phyloP scores from a whole-genome alignment of 1,139 yeast genomes.

The Geotrichum candidum region DNA sequence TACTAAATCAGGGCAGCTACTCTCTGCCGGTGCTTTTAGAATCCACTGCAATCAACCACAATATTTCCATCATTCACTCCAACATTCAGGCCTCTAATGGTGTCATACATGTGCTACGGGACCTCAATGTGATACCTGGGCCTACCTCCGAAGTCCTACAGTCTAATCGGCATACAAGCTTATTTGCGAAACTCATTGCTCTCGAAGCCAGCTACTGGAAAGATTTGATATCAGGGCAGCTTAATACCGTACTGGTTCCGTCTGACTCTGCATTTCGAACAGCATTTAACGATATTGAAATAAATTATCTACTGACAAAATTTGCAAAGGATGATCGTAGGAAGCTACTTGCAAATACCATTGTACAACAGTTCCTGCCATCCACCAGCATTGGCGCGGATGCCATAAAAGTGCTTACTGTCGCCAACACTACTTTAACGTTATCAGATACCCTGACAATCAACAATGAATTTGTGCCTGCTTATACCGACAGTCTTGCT shows the following conservation, averaged over 20 bases:
- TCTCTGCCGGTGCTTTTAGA: background rate
- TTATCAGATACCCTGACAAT: conserved; percentile 22
- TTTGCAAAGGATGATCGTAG: conserved; percentile 38
- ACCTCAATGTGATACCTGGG: conserved; percentile 43
- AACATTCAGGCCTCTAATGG: conserved; percentile 67
- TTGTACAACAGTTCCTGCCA: conserved; percentile 26
- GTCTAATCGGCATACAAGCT: conserved; percentile 21
- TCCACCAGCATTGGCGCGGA: conserved; percentile 31
- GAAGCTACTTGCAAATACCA: conserved; percentile 35
- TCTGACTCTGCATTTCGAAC: conserved; percentile 36
- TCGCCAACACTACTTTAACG: conserved; percentile 27
- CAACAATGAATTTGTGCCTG: conserved; percentile 30
- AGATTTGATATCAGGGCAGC: conserved; percentile 14
- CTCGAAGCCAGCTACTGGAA: conserved; percentile 24
- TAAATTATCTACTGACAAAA: conserved; percentile 40
- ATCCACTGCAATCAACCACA: background rate
- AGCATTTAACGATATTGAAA: conserved; percentile 42
- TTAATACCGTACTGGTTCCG: conserved; percentile 44
- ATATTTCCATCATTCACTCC: conserved; percentile 47
- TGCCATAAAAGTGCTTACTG: conserved; percentile 17
- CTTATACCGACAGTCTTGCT: conserved; percentile 42
- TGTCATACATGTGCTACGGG: conserved; percentile 65
- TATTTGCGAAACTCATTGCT: conserved; percentile 26
- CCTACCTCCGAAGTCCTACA: conserved; percentile 41
- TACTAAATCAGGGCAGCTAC: background rate